Conservation (phyloP, 2,329 filamentous ascomycete genomes). For the Fusarium armeniacum region DNA sequence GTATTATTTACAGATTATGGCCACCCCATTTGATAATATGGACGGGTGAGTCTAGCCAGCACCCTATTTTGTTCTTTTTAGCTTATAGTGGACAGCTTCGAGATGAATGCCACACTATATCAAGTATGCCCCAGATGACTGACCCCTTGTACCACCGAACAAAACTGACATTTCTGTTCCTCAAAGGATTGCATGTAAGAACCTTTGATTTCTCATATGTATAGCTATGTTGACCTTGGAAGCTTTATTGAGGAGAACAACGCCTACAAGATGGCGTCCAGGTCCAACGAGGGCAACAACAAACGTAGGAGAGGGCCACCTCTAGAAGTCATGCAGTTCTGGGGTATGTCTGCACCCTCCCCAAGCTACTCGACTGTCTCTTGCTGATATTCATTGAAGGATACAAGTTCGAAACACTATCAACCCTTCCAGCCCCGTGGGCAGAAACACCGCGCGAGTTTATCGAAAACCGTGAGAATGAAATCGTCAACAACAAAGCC, state of each 20-base stretch:
- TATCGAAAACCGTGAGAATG: slow-evolving; percentile 81
- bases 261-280: slow-evolving; percentile 74
- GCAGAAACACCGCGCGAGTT: slow-evolving; percentile 77
- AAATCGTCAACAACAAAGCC: slow-evolving; percentile 86
- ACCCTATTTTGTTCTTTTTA: slow-evolving; percentile 8
- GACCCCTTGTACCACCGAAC: not conserved
- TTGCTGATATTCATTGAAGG: slow-evolving; percentile 63
- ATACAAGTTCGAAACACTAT: slow-evolving; percentile 95
- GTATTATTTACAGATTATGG: slow-evolving; percentile 79
- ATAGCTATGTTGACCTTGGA: slow-evolving; percentile 14
- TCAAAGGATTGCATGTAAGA: slow-evolving; percentile 68
- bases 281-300: slow-evolving; percentile 65
- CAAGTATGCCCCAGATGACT: slow-evolving; percentile 73
- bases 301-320: slow-evolving; percentile 60
- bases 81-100: slow-evolving; percentile 71
- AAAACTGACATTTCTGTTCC: slow-evolving; percentile 35
- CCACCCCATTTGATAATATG: slow-evolving; percentile 82
- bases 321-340: slow-evolving; percentile 89
- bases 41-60: slow-evolving; percentile 71
- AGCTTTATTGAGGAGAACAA: slow-evolving; percentile 97
- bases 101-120: slow-evolving; percentile 95
- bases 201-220: not conserved
- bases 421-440: slow-evolving; percentile 82
- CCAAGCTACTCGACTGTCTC: not conserved
- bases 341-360: slow-evolving; percentile 70